phyloP scores from a whole-genome alignment of 2,329 filamentous ascomycete species.

The Dothistroma septosporum region DNA sequence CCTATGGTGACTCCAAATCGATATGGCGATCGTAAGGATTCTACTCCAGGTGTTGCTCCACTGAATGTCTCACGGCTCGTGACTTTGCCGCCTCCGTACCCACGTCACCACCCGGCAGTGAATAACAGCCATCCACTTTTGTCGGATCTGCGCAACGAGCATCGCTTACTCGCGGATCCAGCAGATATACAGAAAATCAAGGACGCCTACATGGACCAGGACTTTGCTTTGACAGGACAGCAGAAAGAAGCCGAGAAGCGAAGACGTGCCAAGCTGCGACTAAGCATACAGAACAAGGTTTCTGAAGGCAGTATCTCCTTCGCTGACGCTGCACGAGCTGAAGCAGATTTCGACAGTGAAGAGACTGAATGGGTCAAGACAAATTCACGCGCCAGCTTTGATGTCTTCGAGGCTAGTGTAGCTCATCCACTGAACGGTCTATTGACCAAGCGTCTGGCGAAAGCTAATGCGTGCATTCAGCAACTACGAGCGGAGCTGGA shows the following conservation, averaged over 20 bases:
- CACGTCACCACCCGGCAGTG: constrained; percentile 88
- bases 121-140: constrained; percentile 94
- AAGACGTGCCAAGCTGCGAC: constrained; percentile 29
- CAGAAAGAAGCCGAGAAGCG: constrained; percentile 29
- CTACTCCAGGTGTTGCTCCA: constrained; percentile 25
- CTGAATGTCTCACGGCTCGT: constrained; percentile 89
- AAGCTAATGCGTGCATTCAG: constrained; percentile 72
- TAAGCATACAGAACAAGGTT: constrained; percentile 72
- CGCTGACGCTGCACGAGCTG: constrained; percentile 70
- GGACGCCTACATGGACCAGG: constrained; percentile 30
- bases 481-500: constrained; percentile 69
- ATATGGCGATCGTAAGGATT: constrained; percentile 17
- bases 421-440: constrained; percentile 80
- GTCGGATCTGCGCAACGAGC: constrained; percentile 67
- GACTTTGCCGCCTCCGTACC: constrained; percentile 88
- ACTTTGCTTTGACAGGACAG: constrained; percentile 45
- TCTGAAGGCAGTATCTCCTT: constrained; percentile 74
- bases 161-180: constrained; percentile 70
- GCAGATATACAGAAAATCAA: constrained; percentile 59
- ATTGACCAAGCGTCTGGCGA: constrained; percentile 68
- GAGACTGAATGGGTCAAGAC: constrained; percentile 68
- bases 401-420: constrained; percentile 76
- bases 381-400: constrained; percentile 74
- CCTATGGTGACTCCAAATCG: constrained; percentile 32
- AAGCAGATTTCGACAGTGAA: constrained; percentile 67